Evolutionary conservation across 108 stramenopile genomes (phyloP), one percentile per base, ranked within the genome.

Genomic region (Fistulifera pelliculosa): DNA sequence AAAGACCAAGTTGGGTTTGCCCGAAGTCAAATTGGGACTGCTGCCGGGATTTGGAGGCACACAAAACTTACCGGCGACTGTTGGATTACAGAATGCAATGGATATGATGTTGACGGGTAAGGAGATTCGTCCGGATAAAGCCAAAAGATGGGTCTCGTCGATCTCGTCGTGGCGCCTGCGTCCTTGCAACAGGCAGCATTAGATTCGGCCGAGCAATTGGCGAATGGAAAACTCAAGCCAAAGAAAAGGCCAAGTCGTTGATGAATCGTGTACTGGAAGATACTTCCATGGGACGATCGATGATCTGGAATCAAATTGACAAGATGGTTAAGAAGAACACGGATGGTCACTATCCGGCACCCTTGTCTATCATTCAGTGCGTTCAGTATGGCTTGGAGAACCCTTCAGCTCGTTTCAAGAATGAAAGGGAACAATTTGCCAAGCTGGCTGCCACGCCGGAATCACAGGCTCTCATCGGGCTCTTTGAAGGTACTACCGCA

Each of bases 11-110:
- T 60, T 97, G 40, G 94, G 96, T 13, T 64, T 99, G 39, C 96
- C 98, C 10, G 98, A 99, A 75, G 96, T 99, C 50, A 96, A 98
- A 77, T 73, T 99, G 26, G 98, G 98, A 25, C 62, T 99, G 19
- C 62, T 99, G 49, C 98, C 98, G 0, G 98, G 98, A 24, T 96
- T 96, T 66, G 98, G 96, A 13, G 98, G 98, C 28, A 98, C 96
- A 17, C 96, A 99, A 67, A 96, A 96, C 48, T 78, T 99, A 15
- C 92, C 76, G 16, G 70, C 79, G 24, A 66, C 94, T 12, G 94
- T 98, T 7, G 98, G 98, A 10, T 53, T 93, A 16, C 92, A 90
- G 74, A 71, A 71, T 38, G 93, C 93, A 8, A 83, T 97, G 87
- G 96, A 97, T 68, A 95, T 95, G 90, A 97, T 95, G 86, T 66